Conservation (phyloP, 768 basidiomycete genomes). For the Candolleomyces eurysporus region DNA sequence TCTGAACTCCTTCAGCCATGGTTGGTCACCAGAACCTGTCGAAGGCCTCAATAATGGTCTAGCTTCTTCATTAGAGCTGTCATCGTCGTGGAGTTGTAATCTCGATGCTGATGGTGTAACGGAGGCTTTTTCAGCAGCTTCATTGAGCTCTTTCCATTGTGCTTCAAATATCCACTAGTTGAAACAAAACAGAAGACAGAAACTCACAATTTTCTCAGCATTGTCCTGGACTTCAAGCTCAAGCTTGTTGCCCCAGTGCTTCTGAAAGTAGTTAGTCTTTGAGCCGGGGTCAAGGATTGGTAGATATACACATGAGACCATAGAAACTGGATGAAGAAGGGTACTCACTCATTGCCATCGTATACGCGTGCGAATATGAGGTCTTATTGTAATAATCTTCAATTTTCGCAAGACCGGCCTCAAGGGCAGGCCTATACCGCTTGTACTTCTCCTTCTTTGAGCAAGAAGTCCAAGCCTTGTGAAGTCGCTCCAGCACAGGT, state of each 20-base stretch:
- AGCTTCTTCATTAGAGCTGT: not conserved
- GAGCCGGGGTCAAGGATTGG: not conserved
- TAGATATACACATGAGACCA: not conserved
- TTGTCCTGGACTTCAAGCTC: not conserved
- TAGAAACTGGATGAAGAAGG: not conserved
- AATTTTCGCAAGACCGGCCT: conserved; percentile 23
- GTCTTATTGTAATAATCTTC: conserved; percentile 29
- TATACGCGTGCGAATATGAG: conserved; percentile 24
- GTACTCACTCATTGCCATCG: conserved; percentile 24
- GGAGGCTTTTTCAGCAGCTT: not conserved
- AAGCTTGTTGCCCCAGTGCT: not conserved
- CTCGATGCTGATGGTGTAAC: not conserved
- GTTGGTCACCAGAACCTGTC: not conserved
- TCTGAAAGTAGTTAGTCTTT: not conserved
- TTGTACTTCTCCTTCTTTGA: conserved; percentile 13
- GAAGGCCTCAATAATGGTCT: too few relatives aligned
- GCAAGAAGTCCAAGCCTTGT: conserved; percentile 23
- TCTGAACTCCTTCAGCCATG: not conserved
- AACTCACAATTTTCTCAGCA: not conserved
- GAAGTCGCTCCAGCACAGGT: conserved; percentile 30
- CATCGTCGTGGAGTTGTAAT: not conserved
- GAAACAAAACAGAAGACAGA: not conserved
- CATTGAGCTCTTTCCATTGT: not conserved
- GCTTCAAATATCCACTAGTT: not conserved
- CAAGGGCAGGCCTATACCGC: conserved; percentile 13